Conservation (phyloP, 441 rosid genomes). For the Jatropha podagrica region DNA sequence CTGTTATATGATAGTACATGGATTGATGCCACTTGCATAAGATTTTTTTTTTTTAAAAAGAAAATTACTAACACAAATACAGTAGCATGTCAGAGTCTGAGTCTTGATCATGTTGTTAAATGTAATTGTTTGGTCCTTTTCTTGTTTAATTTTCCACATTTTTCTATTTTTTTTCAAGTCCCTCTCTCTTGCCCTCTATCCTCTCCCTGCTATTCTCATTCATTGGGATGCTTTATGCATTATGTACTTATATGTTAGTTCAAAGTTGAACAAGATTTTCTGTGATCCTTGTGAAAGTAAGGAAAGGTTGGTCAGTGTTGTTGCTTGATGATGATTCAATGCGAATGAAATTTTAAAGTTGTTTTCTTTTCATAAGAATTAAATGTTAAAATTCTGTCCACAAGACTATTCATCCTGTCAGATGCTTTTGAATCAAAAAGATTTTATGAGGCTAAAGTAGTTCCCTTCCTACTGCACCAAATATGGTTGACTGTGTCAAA, state of each 20-base stretch:
- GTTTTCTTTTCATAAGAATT: neutral
- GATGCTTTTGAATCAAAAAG: neutral
- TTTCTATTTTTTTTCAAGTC: neutral
- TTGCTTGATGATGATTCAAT: neutral
- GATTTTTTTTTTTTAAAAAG: neutral
- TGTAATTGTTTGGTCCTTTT: neutral
- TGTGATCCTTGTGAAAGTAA: neutral
- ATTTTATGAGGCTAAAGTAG: neutral
- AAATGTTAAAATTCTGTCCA: neutral
- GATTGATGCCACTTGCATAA: neutral
- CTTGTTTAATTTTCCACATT: neutral
- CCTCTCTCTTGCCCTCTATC: neutral
- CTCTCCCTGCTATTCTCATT: neutral
- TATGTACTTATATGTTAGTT: neutral
- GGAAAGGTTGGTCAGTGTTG: neutral
- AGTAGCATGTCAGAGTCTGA: neutral
- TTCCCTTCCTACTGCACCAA: neutral
- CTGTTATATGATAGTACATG: slow-evolving; percentile 1
- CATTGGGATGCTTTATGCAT: neutral
- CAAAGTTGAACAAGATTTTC: neutral
- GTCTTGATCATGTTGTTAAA: neutral
- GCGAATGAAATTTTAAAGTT: neutral
- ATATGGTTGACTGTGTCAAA: neutral
- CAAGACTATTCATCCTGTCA: neutral
- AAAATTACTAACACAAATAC: neutral